A percentile compares a stretch with the other conserved stretches of the same genome.
These are phyloP conservation scores for Xanthoceras sorbifolium DNA, from an alignment of 345 rosid genomes.

Conservation along the genomic window DNA sequence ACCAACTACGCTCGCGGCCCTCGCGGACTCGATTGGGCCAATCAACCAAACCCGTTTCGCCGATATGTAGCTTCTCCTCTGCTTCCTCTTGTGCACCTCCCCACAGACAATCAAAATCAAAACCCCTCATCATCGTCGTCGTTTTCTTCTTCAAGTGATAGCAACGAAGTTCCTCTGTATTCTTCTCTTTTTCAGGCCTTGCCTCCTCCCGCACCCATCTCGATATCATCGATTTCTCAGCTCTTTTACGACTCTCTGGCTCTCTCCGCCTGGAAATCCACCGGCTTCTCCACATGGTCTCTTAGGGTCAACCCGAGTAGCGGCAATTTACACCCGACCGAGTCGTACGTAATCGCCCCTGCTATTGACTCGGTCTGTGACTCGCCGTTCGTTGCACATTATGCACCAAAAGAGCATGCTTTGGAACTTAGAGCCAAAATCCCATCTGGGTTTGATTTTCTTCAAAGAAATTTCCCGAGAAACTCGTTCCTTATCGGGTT, in stretches of 20 bases:
- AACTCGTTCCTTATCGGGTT: conserved; percentile 65
- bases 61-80: conserved; percentile 68
- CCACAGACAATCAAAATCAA: conserved; percentile 21
- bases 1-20: conserved; percentile 76
- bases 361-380: conserved; percentile 46
- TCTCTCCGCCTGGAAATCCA: conserved; percentile 91
- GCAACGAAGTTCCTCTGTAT: conserved; percentile 40
- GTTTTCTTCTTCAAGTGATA: not conserved
- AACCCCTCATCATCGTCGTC: conserved; percentile 6
- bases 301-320: conserved; percentile 96
- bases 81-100: conserved; percentile 50
- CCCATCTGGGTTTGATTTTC: conserved; percentile 36
- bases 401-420: conserved; percentile 78
- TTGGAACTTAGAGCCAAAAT: conserved; percentile 73
- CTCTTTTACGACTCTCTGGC: conserved; percentile 74
- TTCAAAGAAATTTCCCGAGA: conserved; percentile 48
- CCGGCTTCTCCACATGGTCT: conserved; percentile 82
- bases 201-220: conserved; percentile 60
- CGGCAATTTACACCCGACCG: conserved; percentile 88
- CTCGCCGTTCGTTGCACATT: conserved; percentile 72
- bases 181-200: conserved; percentile 58
- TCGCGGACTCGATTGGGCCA: conserved; percentile 89
- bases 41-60: conserved; percentile 92
- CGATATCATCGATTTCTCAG: conserved; percentile 61
- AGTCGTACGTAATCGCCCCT: conserved; percentile 74